These are phyloP conservation scores for Verticillium dahliae DNA, from an alignment of 2,329 filamentous ascomycete species.

Conservation along the genomic window DNA sequence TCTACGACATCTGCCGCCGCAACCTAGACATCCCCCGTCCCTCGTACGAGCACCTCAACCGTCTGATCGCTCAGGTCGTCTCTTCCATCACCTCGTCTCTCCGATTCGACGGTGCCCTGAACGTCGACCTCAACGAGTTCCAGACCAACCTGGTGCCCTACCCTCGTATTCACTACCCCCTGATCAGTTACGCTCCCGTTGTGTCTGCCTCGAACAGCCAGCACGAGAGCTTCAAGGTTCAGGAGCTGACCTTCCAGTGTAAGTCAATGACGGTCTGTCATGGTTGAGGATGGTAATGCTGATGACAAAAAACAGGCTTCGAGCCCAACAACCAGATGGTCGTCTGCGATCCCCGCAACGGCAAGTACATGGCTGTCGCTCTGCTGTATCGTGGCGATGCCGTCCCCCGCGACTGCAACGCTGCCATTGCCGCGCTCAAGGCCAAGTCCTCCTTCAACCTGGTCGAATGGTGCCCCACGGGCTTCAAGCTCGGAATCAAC, in stretches of 20 bases:
- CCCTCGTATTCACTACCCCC: slow-evolving; percentile 67
- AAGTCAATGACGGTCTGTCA: slow-evolving; percentile 22
- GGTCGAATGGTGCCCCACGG: slow-evolving; percentile 70
- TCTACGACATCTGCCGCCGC: slow-evolving; percentile 69
- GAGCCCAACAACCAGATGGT: slow-evolving; percentile 78
- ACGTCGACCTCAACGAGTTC: slow-evolving; percentile 72
- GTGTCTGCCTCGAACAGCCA: slow-evolving; percentile 69
- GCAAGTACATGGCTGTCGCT: slow-evolving; percentile 71
- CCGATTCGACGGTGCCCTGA: slow-evolving; percentile 66
- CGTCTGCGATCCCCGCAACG: slow-evolving; percentile 66
- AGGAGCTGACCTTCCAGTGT: slow-evolving; percentile 71
- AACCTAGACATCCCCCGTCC: slow-evolving; percentile 65
- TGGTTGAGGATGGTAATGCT: not conserved
- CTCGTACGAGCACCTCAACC: slow-evolving; percentile 66
- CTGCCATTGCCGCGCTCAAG: slow-evolving; percentile 61
- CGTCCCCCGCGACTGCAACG: slow-evolving; percentile 62
- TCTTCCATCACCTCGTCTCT: slow-evolving; percentile 68
- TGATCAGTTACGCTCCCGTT: slow-evolving; percentile 68
- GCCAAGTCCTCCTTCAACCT: slow-evolving; percentile 67
- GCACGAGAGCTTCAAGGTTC: slow-evolving; percentile 83
- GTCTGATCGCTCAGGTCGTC: slow-evolving; percentile 67
- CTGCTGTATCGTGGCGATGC: slow-evolving; percentile 68
- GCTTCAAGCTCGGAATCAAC: slow-evolving; percentile 72
- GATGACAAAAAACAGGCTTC: slow-evolving; percentile 48
- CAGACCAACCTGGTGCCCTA: slow-evolving; percentile 71